phyloP scores from a whole-genome alignment of 257 asterid genomes.

The Fraxinus cuspidata region DNA sequence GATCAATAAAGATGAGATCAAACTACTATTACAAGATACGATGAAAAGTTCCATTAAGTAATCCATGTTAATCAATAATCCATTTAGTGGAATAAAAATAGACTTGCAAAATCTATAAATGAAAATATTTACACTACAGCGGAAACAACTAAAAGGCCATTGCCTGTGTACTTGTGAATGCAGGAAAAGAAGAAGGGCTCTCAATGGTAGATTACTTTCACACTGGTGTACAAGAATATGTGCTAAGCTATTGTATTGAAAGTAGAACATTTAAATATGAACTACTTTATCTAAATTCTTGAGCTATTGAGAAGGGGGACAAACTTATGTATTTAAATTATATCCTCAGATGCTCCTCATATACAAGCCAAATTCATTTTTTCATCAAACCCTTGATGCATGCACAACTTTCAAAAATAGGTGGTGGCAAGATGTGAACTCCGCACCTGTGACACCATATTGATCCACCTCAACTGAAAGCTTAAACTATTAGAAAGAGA shows the following conservation, averaged over 20 bases:
- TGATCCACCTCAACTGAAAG: neutral
- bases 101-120: neutral
- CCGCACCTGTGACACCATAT: neutral
- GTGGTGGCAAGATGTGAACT: neutral
- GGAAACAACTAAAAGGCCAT: neutral
- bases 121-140: neutral
- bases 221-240: neutral
- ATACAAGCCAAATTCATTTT: neutral
- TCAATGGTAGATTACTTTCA: neutral
- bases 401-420: neutral
- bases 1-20: neutral
- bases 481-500: neutral
- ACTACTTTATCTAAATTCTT: neutral
- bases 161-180: neutral
- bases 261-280: neutral
- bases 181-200: neutral
- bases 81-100: neutral
- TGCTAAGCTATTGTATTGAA: neutral
- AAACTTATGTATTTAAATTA: neutral
- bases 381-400: neutral
- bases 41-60: neutral
- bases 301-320: neutral
- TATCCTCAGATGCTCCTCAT: neutral
- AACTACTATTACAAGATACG: neutral
- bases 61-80: neutral